Percentiles rank a stretch among this genome's conserved stretches.
phyloP scores from a whole-genome alignment of 2,329 filamentous ascomycete species.

The Fusarium lyarnte region DNA sequence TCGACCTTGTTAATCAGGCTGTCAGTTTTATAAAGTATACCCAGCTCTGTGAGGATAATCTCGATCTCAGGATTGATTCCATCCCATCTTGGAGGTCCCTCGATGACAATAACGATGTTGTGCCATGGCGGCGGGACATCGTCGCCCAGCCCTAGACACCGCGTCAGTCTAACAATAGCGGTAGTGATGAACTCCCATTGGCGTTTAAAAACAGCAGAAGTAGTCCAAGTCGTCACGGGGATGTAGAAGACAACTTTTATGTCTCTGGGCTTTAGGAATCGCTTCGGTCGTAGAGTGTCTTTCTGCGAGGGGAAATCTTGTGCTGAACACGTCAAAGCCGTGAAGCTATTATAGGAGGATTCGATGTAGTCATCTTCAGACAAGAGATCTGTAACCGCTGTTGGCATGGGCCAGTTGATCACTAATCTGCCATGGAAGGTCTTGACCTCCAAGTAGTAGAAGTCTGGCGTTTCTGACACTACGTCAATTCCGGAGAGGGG shows the following conservation, averaged over 20 bases:
- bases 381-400: rapidly evolving
- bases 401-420: neutral
- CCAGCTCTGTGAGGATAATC: neutral
- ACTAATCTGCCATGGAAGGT: neutral
- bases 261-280: neutral
- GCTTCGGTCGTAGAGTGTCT: neutral
- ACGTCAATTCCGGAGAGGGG: neutral
- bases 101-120: neutral
- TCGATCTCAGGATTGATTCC: neutral
- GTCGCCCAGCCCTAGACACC: neutral
- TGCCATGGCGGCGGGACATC: neutral
- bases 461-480: neutral
- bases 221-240: neutral
- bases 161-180: neutral
- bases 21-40: neutral
- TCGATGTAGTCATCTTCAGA: neutral
- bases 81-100: neutral
- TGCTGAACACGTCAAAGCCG: neutral
- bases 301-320: rapidly evolving
- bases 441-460: neutral
- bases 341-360: neutral
- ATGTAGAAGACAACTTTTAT: neutral
- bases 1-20: neutral
- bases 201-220: neutral
- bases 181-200: neutral